Evolutionary conservation across 2,329 filamentous ascomycete species (phyloP), one percentile per base, ranked within the genome.

Genomic region (Fragosphaeria purpurea): DNA sequence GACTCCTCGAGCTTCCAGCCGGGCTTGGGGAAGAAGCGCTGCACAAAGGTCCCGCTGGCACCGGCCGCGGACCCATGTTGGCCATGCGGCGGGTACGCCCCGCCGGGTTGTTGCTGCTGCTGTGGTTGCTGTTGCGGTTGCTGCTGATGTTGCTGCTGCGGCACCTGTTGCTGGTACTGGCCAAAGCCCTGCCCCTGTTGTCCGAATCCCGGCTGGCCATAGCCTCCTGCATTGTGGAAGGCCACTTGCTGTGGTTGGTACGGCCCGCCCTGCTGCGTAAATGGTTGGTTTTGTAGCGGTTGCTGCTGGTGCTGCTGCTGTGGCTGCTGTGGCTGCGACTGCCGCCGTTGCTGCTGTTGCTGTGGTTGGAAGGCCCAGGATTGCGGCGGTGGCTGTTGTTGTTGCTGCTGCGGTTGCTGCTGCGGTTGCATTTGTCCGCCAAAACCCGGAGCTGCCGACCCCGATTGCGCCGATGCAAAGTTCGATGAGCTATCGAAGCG

Each of bases 1-100:
- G 77, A 80, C 61, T 79, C 75, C 55, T 79, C 70, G 6, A 76
- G 61, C 46, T 72, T 75, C 76, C 77, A 80, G 13, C 69, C 69
- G 0, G 70, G 71, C n/a, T 65, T 62, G 1, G 68, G 70, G 32
- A 69, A 68, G 4, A 73, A 63, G 33, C 59, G 66, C 37, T 70
- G 67, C 7, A 70, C 61, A 8, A 70, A 66, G 41, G 70, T 72
- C 6, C 41, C 41, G 13, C 32, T 3, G 31, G 31, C 33, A 12
- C 22, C 32, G 32, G 8, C 42, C 33, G 31, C 31, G n/a, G 39
- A 6, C 7, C 43, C 11, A 8, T 33, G 37, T 37, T 37, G 41
- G 7, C n/a, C 9, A 5, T 22, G 10, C 31, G 22, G 42, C 6
- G 9, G 30, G 4, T 11, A 4, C 42, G 7, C 30, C 3, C 6